A percentile compares a stretch with the other conserved stretches of the same genome.
phyloP scores from a whole-genome alignment of 179 eudicot genomes.

The Vitellaria paradoxa region DNA sequence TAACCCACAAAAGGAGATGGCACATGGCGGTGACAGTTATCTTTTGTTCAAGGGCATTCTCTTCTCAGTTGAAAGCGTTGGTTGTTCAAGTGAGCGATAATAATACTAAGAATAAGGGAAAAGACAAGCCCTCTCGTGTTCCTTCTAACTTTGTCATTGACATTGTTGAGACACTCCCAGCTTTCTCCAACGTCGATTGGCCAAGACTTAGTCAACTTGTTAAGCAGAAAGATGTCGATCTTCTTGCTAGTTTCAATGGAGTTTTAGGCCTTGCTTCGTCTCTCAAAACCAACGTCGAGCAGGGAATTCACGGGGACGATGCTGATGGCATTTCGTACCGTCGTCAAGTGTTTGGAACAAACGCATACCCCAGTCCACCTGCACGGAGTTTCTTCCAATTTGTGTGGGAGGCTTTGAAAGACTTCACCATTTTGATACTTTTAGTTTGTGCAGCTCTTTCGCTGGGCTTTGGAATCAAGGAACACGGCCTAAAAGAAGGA shows the following conservation, averaged over 20 bases:
- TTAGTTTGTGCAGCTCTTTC: conserved; percentile 35
- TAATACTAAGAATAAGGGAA: neutral
- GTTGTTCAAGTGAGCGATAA: neutral
- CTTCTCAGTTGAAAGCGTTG: neutral
- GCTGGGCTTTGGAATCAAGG: conserved; percentile 34
- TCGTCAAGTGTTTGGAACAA: conserved; percentile 22
- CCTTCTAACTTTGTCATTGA: conserved; percentile 1
- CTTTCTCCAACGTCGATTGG: conserved; percentile 11
- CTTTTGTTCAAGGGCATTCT: conserved; percentile 42
- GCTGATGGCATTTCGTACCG: conserved; percentile 8
- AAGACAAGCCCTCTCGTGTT: conserved; percentile 7
- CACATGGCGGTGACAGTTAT: conserved; percentile 39
- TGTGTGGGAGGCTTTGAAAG: conserved; percentile 32
- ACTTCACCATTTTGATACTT: conserved; percentile 30
- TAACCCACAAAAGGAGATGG: conserved; percentile 37
- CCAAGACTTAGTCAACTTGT: conserved; percentile 20
- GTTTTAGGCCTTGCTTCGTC: conserved; percentile 19
- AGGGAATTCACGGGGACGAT: conserved; percentile 22
- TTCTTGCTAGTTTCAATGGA: conserved; percentile 17
- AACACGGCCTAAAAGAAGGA: conserved; percentile 30
- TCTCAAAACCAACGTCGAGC: conserved; percentile 18
- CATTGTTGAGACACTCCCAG: neutral
- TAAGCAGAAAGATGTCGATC: conserved; percentile 22
- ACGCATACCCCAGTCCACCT: conserved; percentile 34
- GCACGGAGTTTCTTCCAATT: conserved; percentile 15